These are phyloP conservation scores for Haplosporangium sp. DNA, from an alignment of 371 early-diverging fungal genomes.

Conservation along the genomic window DNA sequence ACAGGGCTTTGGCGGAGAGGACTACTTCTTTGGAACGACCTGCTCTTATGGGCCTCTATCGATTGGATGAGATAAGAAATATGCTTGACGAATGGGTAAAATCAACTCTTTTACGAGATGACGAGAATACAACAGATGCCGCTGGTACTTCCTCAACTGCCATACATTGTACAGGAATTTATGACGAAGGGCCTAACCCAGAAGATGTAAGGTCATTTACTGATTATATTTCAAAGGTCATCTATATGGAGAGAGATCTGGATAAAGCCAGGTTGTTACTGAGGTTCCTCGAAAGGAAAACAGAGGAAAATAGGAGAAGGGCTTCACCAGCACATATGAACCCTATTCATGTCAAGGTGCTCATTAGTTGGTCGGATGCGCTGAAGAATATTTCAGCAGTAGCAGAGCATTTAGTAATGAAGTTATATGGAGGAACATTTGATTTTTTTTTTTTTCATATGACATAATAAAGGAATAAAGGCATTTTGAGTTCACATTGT, in stretches of 20 bases:
- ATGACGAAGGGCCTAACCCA: constrained; percentile 48
- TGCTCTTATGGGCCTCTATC: constrained; percentile 32
- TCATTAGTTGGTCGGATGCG: constrained; percentile 40
- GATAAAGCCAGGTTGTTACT: constrained; percentile 40
- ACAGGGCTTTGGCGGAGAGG: not conserved
- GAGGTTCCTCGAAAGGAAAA: constrained; percentile 24
- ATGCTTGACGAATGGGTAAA: constrained; percentile 42
- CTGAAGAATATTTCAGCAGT: constrained; percentile 8
- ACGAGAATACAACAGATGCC: not conserved
- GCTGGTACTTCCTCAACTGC: not conserved
- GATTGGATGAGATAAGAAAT: constrained; percentile 21
- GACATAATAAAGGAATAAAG: no score
- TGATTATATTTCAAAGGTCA: constrained; percentile 38
- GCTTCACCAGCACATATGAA: not conserved
- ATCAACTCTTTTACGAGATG: constrained; percentile 24
- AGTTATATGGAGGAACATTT: constrained; percentile 36
- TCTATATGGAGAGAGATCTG: constrained; percentile 48
- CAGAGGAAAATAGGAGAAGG: constrained; percentile 26
- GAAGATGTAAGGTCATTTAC: constrained; percentile 48
- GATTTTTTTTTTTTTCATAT: not conserved
- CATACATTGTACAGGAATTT: not conserved
- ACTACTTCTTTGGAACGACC: constrained; percentile 17
- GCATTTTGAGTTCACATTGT: no score
- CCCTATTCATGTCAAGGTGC: constrained; percentile 1
- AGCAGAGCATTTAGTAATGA: constrained; percentile 9